A percentile compares a stretch with the other conserved stretches of the same genome.
These are phyloP conservation scores for Colletotrichum spinosum DNA, from an alignment of 2,329 filamentous ascomycete genomes.

Conservation along the genomic window DNA sequence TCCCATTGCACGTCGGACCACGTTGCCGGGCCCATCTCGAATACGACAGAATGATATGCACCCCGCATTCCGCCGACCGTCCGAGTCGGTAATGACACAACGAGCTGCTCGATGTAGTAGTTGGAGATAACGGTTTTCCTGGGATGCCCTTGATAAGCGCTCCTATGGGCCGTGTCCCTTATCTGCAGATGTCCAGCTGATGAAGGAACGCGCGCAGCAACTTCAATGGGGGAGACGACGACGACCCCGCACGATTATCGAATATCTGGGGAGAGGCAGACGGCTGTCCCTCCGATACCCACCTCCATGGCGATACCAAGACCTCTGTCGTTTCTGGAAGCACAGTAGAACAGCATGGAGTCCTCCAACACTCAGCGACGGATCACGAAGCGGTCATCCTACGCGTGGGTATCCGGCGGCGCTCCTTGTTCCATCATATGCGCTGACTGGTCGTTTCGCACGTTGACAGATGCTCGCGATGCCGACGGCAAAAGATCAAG, in stretches of 20 bases:
- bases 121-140: slow-evolving; percentile 10
- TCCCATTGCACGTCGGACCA: too few species aligned
- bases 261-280: slow-evolving; percentile 4
- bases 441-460: not conserved
- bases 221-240: slow-evolving; percentile 1
- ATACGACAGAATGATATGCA: slow-evolving; percentile 11
- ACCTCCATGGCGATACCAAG: slow-evolving; percentile 12
- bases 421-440: too few species aligned
- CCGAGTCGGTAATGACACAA: slow-evolving; percentile 6
- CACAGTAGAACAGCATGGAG: slow-evolving; percentile 15
- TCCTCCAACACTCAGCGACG: slow-evolving; percentile 28
- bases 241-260: slow-evolving; percentile 22
- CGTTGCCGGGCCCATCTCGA: too few species aligned
- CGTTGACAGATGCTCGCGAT: slow-evolving; percentile 22
- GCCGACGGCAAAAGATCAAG: slow-evolving; percentile 34
- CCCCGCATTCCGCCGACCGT: slow-evolving; percentile 24
- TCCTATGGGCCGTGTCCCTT: slow-evolving; percentile 25
- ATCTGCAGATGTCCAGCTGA: slow-evolving; percentile 11
- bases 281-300: slow-evolving; percentile 3
- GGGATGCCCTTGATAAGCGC: slow-evolving; percentile 28
- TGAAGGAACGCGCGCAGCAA: not conserved
- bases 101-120: slow-evolving; percentile 16
- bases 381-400: slow-evolving; percentile 28
- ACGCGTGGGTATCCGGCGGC: slow-evolving; percentile 14
- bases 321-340: not conserved